Conservation (phyloP, 2,329 filamentous ascomycete genomes). For the Fusarium sp. region DNA sequence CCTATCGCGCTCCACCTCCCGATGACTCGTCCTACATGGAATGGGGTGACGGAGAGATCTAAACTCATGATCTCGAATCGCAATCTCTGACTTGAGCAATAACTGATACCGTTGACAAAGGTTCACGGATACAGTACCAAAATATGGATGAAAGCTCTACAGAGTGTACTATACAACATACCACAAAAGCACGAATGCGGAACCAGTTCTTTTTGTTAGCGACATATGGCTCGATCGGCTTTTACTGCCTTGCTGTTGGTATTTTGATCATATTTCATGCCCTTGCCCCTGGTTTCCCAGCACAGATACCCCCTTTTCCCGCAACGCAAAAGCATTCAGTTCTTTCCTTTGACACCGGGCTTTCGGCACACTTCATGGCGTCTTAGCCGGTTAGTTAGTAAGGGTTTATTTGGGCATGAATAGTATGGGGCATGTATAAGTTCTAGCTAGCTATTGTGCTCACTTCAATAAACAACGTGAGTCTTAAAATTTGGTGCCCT, state of each 20-base stretch:
- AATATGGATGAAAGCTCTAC: neutral
- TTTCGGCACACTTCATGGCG: neutral
- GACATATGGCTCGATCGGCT: slow-evolving; percentile 6
- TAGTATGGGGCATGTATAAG: slow-evolving; percentile 8
- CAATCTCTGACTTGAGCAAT: neutral
- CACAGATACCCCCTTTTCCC: slow-evolving; percentile 22
- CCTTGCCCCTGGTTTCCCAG: neutral
- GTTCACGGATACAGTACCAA: neutral
- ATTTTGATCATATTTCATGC: slow-evolving; percentile 3
- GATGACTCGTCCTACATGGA: slow-evolving; percentile 26
- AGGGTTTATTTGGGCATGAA: neutral
- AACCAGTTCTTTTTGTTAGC: slow-evolving; percentile 5
- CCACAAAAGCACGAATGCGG: neutral
- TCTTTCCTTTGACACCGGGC: neutral
- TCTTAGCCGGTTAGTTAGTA: neutral
- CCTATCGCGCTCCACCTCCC: neutral
- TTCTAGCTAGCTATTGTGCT: slow-evolving; percentile 13
- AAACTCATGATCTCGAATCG: neutral
- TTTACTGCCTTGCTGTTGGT: neutral
- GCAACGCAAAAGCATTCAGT: neutral
- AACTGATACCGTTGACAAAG: neutral
- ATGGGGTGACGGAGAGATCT: slow-evolving; percentile 51
- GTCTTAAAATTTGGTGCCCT: neutral
- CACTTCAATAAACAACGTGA: neutral
- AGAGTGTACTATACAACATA: slow-evolving; percentile 16